Evolutionary conservation across 352 stramenopile species (phyloP).

Genomic region (Thalassiosira livingstoniorum): DNA sequence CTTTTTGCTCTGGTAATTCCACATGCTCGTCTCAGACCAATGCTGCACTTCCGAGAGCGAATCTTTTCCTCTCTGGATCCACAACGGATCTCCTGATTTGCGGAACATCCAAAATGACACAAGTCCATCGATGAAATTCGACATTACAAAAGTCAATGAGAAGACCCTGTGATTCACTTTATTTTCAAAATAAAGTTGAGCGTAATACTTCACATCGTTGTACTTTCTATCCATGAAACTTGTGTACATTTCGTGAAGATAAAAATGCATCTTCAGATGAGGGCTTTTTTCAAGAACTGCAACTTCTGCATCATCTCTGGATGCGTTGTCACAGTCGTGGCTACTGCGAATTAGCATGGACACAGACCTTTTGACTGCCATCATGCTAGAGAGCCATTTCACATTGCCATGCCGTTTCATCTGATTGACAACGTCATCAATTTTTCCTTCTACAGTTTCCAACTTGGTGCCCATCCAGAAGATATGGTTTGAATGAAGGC

Average conservation of each 20-base stretch:
- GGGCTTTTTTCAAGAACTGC: not conserved
- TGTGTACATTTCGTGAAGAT: not conserved
- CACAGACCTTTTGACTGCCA: not conserved
- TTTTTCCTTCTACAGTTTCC: not conserved
- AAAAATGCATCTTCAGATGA: not conserved
- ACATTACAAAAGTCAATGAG: too few species aligned
- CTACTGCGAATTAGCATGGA: not conserved
- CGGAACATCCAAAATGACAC: not conserved
- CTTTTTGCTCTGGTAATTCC: not conserved
- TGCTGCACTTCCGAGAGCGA: not conserved
- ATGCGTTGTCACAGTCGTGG: not conserved
- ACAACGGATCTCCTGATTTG: not conserved
- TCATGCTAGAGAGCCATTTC: not conserved
- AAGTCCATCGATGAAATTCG: not conserved
- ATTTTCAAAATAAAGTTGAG: too few species aligned
- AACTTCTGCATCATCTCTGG: not conserved
- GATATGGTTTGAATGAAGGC: not conserved
- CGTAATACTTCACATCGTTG: too few species aligned
- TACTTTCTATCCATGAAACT: too few species aligned
- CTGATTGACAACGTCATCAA: not conserved
- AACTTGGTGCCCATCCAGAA: not conserved
- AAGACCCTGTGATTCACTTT: too few species aligned
- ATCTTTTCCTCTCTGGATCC: not conserved
- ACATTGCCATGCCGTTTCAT: conserved; percentile 1
- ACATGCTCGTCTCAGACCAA: not conserved